phyloP scores from a whole-genome alignment of 768 basidiomycete genomes.

The Macrolepiota fuliginosa region DNA sequence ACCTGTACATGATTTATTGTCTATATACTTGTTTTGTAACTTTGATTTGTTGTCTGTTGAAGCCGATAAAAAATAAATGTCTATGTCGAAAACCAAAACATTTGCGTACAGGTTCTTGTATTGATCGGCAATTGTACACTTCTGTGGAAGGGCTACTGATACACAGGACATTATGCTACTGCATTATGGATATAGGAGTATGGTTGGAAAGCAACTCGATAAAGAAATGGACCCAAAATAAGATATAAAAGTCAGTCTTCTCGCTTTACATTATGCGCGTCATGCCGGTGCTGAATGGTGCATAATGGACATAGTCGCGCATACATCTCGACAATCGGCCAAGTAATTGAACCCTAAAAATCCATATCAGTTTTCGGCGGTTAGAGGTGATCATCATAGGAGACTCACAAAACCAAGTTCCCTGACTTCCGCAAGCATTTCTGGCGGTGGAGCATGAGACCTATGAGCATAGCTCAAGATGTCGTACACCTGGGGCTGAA shows the following conservation, averaged over 20 bases:
- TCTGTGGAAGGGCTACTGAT: not conserved
- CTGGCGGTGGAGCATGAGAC: constrained; percentile 48
- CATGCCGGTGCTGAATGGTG: constrained; percentile 19
- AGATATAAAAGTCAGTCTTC: constrained; percentile 5
- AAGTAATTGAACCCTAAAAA: constrained; percentile 60
- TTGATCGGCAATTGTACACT: not conserved
- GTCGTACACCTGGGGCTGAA: constrained; percentile 67
- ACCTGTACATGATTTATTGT: not conserved
- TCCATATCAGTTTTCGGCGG: not conserved
- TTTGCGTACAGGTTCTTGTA: not conserved
- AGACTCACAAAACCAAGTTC: constrained; percentile 58
- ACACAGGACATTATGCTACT: not conserved
- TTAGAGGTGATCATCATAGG: not conserved
- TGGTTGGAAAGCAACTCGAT: not conserved
- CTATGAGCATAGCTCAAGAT: constrained; percentile 66
- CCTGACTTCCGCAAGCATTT: constrained; percentile 55
- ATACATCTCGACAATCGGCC: constrained; percentile 75
- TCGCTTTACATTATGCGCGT: not conserved
- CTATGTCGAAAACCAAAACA: too few relatives aligned
- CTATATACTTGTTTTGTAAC: not conserved
- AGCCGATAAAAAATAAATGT: not conserved
- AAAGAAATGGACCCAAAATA: not conserved
- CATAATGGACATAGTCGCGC: constrained; percentile 56
- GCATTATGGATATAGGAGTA: constrained; percentile 1
- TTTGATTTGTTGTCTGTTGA: not conserved